A percentile compares a stretch with the other conserved stretches of the same genome.
Conservation (phyloP, 306 rosid species). For the Leucaena leucocephala region DNA sequence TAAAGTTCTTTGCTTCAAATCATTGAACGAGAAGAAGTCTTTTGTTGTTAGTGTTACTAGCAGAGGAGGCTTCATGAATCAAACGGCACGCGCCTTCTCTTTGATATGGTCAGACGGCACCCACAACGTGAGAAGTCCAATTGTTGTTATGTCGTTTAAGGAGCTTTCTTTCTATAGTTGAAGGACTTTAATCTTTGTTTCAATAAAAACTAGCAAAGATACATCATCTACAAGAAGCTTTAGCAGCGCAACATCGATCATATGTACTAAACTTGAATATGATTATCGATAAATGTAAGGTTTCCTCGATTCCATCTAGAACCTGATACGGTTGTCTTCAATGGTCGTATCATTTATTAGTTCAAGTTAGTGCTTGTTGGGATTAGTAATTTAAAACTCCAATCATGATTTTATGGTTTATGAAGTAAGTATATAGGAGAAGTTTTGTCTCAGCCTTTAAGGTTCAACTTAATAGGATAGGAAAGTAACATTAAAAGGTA, state of each 20-base stretch:
- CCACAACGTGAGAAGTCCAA: conserved; percentile 46
- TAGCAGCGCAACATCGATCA: not conserved
- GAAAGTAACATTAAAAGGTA: too few species aligned
- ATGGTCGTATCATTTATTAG: too few species aligned
- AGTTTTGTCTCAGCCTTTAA: too few species aligned
- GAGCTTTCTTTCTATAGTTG: too few species aligned
- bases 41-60: conserved; percentile 42
- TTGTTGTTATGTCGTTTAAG: not conserved
- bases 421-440: too few species aligned
- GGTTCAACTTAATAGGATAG: too few species aligned
- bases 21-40: conserved; percentile 41
- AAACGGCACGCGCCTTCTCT: not conserved
- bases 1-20: conserved; percentile 5
- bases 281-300: not conserved
- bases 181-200: not conserved
- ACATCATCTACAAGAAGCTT: not conserved
- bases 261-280: not conserved
- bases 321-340: too few species aligned
- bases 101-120: conserved; percentile 47
- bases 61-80: not conserved
- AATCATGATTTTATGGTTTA: too few species aligned
- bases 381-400: too few species aligned
- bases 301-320: too few species aligned
- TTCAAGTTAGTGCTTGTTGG: too few species aligned
- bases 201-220: too few species aligned